Evolutionary conservation across 2,329 filamentous ascomycete genomes (phyloP).

Genomic region (Fusarium nelsonii): DNA sequence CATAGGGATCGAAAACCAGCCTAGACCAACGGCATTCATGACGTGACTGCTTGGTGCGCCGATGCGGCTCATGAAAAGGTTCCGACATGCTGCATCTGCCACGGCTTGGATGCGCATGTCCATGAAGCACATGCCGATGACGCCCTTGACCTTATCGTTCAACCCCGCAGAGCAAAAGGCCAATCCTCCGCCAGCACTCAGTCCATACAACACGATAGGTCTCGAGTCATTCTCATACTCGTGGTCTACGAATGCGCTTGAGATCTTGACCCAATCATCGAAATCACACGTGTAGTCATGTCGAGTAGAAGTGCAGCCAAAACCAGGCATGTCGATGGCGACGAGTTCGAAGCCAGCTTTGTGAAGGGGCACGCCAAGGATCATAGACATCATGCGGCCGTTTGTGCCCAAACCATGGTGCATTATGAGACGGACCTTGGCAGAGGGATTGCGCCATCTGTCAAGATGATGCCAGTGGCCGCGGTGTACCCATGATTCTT

Average conservation of each 20-base stretch:
- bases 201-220: not conserved
- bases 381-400: slow-evolving; percentile 23
- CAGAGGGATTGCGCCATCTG: slow-evolving; percentile 15
- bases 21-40: slow-evolving; percentile 1
- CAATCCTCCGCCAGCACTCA: not conserved
- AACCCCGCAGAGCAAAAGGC: slow-evolving; percentile 7
- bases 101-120: slow-evolving; percentile 20
- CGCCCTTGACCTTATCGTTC: not conserved
- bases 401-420: slow-evolving; percentile 26
- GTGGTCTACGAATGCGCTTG: not conserved
- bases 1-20: slow-evolving; percentile 15
- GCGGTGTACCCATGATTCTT: slow-evolving; percentile 21
- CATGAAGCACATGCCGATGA: slow-evolving; percentile 20
- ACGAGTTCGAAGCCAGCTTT: slow-evolving; percentile 8
- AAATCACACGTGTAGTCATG: not conserved
- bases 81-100: not conserved
- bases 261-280: slow-evolving; percentile 1
- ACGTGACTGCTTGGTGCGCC: not conserved
- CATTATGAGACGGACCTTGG: slow-evolving; percentile 3
- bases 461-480: slow-evolving; percentile 19
- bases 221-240: not conserved
- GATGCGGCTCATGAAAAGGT: slow-evolving; percentile 14
- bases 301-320: slow-evolving; percentile 2
- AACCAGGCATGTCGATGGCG: slow-evolving; percentile 18
- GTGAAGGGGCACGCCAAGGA: slow-evolving; percentile 20